Evolutionary conservation across 129 eudicot genomes (phyloP).

Genomic region (Arctium minus): DNA sequence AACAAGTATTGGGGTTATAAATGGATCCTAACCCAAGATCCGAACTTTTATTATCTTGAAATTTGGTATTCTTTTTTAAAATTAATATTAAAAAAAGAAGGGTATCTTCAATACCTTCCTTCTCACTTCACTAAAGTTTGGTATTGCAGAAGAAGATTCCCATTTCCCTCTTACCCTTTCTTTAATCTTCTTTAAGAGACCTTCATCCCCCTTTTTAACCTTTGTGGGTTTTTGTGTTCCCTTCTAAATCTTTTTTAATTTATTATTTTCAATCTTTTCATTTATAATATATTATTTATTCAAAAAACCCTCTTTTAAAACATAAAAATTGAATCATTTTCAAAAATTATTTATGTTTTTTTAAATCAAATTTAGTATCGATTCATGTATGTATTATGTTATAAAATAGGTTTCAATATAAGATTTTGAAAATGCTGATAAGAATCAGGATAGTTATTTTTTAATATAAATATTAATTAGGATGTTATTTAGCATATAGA

Average conservation of each 20-base stretch:
- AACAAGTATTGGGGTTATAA: constrained; percentile 26
- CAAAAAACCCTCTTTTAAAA: background rate
- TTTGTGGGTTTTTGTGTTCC: constrained; percentile 49
- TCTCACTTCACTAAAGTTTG: constrained; percentile 80
- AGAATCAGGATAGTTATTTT: too few species aligned
- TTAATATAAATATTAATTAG: background rate
- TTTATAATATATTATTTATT: too few species aligned
- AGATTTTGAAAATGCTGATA: too few species aligned
- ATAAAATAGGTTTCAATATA: too few species aligned
- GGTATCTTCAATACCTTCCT: constrained; percentile 79
- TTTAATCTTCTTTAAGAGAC: constrained; percentile 50
- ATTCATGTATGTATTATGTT: background rate
- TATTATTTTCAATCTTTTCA: background rate
- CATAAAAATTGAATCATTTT: background rate
- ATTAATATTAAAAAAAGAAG: background rate
- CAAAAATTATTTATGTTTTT: background rate
- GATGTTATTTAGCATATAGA: background rate
- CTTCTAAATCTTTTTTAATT: background rate
- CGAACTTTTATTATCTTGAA: constrained; percentile 37
- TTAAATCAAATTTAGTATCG: background rate
- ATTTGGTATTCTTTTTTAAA: constrained; percentile 11
- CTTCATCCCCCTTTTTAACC: constrained; percentile 39
- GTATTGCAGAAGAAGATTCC: constrained; percentile 84
- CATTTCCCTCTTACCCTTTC: constrained; percentile 21
- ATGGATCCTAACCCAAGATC: constrained; percentile 55